Evolutionary conservation across 345 rosid species (phyloP).

Genomic region (Salix dunnii): DNA sequence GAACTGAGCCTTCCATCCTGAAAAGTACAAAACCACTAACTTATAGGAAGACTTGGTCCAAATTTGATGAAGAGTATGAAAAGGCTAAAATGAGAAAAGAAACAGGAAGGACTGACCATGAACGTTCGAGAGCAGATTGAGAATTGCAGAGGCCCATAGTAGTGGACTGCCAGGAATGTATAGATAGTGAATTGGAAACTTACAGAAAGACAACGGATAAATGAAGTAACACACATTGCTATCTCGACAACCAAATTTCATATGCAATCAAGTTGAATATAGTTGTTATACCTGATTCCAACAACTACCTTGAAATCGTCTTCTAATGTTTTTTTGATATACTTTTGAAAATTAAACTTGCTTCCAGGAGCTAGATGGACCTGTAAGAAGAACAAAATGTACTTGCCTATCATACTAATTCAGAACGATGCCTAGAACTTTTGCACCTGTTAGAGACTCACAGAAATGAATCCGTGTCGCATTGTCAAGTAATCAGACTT

Average conservation of each 20-base stretch:
- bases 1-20: slow-evolving; percentile 72
- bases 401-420: neutral
- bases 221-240: too few species aligned
- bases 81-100: neutral
- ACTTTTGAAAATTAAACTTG: slow-evolving; percentile 86
- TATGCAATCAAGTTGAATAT: neutral
- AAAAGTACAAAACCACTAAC: slow-evolving; percentile 3
- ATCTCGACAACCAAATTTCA: neutral
- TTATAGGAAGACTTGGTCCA: neutral
- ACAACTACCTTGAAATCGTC: slow-evolving; percentile 96
- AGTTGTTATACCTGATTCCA: slow-evolving; percentile 63
- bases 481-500: slow-evolving; percentile 76
- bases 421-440: neutral
- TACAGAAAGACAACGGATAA: neutral
- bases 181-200: slow-evolving; percentile 9
- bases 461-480: slow-evolving; percentile 84
- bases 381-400: slow-evolving; percentile 30
- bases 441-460: slow-evolving; percentile 32
- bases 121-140: slow-evolving; percentile 71
- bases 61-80: neutral
- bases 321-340: slow-evolving; percentile 82
- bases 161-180: slow-evolving; percentile 48
- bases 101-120: slow-evolving; percentile 45
- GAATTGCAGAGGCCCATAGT: slow-evolving; percentile 74
- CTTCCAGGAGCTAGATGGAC: slow-evolving; percentile 86